Conservation (phyloP, 257 asterid species). For the Solanum paucissectum region DNA sequence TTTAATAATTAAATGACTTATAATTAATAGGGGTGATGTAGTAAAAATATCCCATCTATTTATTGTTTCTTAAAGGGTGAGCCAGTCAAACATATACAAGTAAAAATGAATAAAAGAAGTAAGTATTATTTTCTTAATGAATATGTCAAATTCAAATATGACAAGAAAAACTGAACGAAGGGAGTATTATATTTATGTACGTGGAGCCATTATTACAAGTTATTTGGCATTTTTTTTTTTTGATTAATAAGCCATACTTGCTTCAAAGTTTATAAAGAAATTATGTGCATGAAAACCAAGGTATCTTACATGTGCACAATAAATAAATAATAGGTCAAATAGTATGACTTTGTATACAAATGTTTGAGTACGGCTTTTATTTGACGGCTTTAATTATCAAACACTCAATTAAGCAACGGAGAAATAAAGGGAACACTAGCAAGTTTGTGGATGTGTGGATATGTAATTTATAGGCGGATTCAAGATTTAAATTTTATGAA, state of each 20-base stretch:
- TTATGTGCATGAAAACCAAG: background rate
- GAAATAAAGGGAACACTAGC: background rate
- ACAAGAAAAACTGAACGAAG: too few relatives aligned
- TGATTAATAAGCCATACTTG: background rate
- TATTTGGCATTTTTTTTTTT: background rate
- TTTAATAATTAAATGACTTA: too few relatives aligned
- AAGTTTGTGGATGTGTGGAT: background rate
- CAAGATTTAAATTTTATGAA: rapidly evolving
- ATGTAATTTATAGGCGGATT: background rate
- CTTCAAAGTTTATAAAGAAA: background rate
- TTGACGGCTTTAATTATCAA: background rate
- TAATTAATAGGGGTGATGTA: too few relatives aligned
- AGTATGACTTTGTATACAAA: background rate
- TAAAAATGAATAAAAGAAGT: too few relatives aligned
- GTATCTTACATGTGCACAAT: background rate
- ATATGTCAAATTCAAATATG: too few relatives aligned
- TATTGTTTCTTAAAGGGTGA: too few relatives aligned
- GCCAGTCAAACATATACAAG: too few relatives aligned
- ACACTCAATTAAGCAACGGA: background rate
- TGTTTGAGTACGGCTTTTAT: background rate
- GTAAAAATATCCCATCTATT: too few relatives aligned
- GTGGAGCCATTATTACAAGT: background rate
- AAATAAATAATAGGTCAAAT: background rate
- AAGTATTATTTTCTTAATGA: too few relatives aligned
- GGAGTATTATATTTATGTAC: background rate